Percentiles rank a stretch among this genome's conserved stretches.
phyloP scores from a whole-genome alignment of 2,329 filamentous ascomycete genomes.

The Orbilia ellipsospora region DNA sequence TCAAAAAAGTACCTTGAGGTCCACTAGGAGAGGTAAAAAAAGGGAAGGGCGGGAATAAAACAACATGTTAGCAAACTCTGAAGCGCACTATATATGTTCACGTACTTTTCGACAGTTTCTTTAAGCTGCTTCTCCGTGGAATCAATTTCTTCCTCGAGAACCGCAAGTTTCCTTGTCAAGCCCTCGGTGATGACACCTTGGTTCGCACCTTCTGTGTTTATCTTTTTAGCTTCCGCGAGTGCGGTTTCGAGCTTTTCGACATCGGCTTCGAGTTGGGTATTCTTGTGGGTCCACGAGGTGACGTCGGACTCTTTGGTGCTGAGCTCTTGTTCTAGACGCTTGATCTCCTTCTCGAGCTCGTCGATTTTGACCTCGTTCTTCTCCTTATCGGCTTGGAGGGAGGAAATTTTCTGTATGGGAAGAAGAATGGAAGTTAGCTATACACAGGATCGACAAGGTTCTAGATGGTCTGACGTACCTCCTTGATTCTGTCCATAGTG shows the following conservation, averaged over 20 bases:
- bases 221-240: conserved; percentile 87
- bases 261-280: conserved; percentile 86
- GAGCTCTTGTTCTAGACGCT: conserved; percentile 92
- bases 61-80: conserved; percentile 39
- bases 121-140: conserved; percentile 94
- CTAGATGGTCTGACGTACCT: conserved; percentile 5
- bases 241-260: conserved; percentile 89
- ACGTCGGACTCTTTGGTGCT: conserved; percentile 98
- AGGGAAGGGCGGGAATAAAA: background rate
- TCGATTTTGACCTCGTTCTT: conserved; percentile 70
- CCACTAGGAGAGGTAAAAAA: conserved; percentile 13
- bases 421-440: background rate
- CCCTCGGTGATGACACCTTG: conserved; percentile 91
- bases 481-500: conserved; percentile 61
- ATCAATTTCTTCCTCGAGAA: conserved; percentile 98
- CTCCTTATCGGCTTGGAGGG: conserved; percentile 70
- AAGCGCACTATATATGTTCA: conserved; percentile 44
- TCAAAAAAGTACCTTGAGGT: conserved; percentile 24
- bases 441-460: too few species aligned
- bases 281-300: conserved; percentile 94
- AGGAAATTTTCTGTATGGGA: conserved; percentile 88
- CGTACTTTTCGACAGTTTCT: conserved; percentile 97
- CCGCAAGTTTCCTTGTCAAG: conserved; percentile 88
- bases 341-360: conserved; percentile 86
- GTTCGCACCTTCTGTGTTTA: conserved; percentile 82